Percentiles rank a stretch among this genome's conserved stretches.
These are phyloP conservation scores for Cichorium intybus DNA, from an alignment of 140 eudicot genomes.

Conservation along the genomic window DNA sequence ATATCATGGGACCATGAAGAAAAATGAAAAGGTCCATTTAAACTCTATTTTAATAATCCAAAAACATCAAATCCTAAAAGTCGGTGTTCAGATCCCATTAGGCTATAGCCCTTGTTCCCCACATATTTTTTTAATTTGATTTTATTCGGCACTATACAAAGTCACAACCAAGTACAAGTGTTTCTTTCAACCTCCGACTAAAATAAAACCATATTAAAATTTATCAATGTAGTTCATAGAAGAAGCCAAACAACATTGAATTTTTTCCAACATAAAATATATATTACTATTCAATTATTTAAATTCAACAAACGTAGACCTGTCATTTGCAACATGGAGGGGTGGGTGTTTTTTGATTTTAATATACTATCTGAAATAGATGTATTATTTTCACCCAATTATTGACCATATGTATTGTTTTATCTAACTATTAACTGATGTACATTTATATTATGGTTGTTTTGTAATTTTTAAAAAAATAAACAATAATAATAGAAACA, in stretches of 20 bases:
- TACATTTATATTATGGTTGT: background rate
- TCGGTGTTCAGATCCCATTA: constrained; percentile 30
- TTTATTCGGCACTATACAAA: background rate
- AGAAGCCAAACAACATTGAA: background rate
- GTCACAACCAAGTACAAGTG: too few species aligned
- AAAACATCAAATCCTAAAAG: constrained; percentile 23
- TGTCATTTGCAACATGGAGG: background rate
- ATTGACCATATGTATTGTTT: background rate
- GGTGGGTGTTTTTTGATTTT: background rate
- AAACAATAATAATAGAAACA: background rate
- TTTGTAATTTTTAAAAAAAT: background rate
- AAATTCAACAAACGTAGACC: background rate
- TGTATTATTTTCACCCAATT: background rate
- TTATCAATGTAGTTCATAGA: too few species aligned
- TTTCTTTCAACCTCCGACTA: background rate
- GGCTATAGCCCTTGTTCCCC: background rate
- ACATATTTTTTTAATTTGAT: background rate
- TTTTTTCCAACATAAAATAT: background rate
- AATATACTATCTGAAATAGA: background rate
- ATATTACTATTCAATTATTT: background rate
- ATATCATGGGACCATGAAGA: constrained; percentile 26
- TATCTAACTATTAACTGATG: background rate
- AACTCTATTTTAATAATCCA: constrained; percentile 18
- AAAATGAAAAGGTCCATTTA: constrained; percentile 6
- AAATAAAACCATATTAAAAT: too few species aligned